phyloP scores from a whole-genome alignment of 352 stramenopile species.

The Phytopythium delawarense region DNA sequence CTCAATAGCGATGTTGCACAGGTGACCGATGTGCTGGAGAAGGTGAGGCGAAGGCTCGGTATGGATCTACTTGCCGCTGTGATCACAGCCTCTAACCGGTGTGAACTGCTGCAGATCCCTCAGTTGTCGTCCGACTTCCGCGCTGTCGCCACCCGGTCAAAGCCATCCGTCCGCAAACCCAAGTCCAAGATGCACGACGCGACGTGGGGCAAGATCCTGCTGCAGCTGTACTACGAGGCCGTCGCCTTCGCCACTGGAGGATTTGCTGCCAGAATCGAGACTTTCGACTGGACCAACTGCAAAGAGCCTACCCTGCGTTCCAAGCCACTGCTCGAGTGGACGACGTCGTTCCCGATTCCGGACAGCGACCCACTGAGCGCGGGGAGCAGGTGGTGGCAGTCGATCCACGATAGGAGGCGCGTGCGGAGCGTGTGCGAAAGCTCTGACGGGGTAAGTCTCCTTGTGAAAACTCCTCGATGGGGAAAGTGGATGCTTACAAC shows the following conservation, averaged over 20 bases:
- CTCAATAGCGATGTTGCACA: neutral
- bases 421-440: neutral
- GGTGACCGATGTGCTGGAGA: neutral
- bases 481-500: no score
- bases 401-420: neutral
- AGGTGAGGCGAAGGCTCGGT: neutral
- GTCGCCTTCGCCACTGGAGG: neutral
- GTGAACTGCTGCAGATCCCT: neutral
- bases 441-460: neutral
- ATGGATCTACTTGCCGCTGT: neutral
- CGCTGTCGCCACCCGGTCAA: neutral
- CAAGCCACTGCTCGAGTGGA: slow-evolving; percentile 4
- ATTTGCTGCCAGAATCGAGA: neutral
- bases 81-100: neutral
- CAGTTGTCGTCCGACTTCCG: neutral
- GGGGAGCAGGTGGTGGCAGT: neutral
- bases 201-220: slow-evolving; percentile 2
- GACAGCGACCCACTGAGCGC: neutral
- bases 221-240: neutral
- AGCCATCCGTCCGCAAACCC: neutral
- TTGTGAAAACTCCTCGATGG: neutral
- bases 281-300: neutral
- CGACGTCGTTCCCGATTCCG: slow-evolving; percentile 1
- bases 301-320: neutral
- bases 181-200: neutral